Evolutionary conservation across 495 filamentous ascomycete species (phyloP).

Genomic region (Emericellopsis terricola): DNA sequence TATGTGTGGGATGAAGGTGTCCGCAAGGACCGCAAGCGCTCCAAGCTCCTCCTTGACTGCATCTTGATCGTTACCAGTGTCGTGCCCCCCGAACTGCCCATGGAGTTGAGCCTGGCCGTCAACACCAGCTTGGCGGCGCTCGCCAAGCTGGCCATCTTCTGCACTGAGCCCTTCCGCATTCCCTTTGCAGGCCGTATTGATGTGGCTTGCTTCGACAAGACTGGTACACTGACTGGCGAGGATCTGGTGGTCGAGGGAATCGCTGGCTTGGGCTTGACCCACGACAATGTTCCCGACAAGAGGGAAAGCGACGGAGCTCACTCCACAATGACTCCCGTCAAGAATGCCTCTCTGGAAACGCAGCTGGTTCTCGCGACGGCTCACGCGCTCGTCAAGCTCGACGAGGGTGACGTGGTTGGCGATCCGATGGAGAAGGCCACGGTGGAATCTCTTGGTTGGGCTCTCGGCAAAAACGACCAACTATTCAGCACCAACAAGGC

Average conservation of each 20-base stretch:
- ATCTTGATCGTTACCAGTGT: conserved; percentile 95
- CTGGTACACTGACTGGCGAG: conserved; percentile 89
- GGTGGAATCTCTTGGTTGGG: conserved; percentile 75
- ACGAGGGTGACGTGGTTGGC: conserved; percentile 93
- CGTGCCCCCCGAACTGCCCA: conserved; percentile 90
- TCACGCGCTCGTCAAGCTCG: conserved; percentile 85
- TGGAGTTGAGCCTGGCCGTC: conserved; percentile 93
- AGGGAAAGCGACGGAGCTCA: conserved; percentile 69
- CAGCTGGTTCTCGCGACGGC: conserved; percentile 89
- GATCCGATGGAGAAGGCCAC: conserved; percentile 99
- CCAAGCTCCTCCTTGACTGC: conserved; percentile 92
- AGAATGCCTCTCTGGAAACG: conserved; percentile 53
- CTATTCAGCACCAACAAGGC: conserved; percentile 32
- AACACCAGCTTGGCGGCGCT: conserved; percentile 96
- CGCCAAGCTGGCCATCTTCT: conserved; percentile 92
- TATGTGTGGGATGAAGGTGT: conserved; percentile 99
- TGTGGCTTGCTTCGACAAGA: conserved; percentile 98
- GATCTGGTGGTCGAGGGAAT: conserved; percentile 96
- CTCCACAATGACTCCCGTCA: conserved; percentile 47
- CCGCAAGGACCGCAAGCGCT: conserved; percentile 78
- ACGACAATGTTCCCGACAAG: conserved; percentile 46
- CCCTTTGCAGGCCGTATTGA: conserved; percentile 92
- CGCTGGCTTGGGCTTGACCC: conserved; percentile 64
- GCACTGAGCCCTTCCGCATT: conserved; percentile 98
- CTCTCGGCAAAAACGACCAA: conserved; percentile 69